Evolutionary conservation across 2,329 filamentous ascomycete species (phyloP).

Genomic region (Penicillium sp.): DNA sequence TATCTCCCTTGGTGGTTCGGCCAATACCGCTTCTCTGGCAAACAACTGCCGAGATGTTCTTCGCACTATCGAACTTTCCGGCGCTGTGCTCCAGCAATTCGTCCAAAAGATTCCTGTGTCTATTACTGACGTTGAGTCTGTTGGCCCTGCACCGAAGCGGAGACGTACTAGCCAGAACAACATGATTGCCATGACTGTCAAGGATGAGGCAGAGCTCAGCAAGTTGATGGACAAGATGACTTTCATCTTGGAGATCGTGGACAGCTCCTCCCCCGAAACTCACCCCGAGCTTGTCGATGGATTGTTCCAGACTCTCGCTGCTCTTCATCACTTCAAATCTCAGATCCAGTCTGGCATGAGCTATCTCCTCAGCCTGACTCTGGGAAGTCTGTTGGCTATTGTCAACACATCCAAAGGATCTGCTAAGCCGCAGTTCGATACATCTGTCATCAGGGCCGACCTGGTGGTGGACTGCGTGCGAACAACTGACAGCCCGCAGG

Average conservation of each 20-base stretch:
- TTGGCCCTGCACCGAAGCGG: slow-evolving; percentile 73
- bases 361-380: slow-evolving; percentile 81
- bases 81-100: slow-evolving; percentile 69
- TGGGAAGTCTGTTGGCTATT: slow-evolving; percentile 80
- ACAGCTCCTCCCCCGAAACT: slow-evolving; percentile 71
- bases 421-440: slow-evolving; percentile 61
- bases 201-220: slow-evolving; percentile 65
- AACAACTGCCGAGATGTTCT: slow-evolving; percentile 62
- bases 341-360: slow-evolving; percentile 82
- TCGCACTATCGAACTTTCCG: slow-evolving; percentile 70
- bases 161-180: slow-evolving; percentile 75
- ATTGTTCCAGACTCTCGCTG: slow-evolving; percentile 80
- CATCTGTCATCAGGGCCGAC: slow-evolving; percentile 79
- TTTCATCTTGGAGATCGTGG: slow-evolving; percentile 83
- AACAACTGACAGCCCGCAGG: slow-evolving; percentile 84
- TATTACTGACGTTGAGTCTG: slow-evolving; percentile 66
- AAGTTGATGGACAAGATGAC: slow-evolving; percentile 73
- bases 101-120: slow-evolving; percentile 71
- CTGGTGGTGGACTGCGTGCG: slow-evolving; percentile 92
- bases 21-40: slow-evolving; percentile 29
- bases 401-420: slow-evolving; percentile 68
- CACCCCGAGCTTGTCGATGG: slow-evolving; percentile 74
- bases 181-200: slow-evolving; percentile 60
- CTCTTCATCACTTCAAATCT: slow-evolving; percentile 79
- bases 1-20: slow-evolving; percentile 36